These are phyloP conservation scores for Ophiostoma himal-ulmi DNA, from an alignment of 2,329 filamentous ascomycete genomes.

Conservation along the genomic window DNA sequence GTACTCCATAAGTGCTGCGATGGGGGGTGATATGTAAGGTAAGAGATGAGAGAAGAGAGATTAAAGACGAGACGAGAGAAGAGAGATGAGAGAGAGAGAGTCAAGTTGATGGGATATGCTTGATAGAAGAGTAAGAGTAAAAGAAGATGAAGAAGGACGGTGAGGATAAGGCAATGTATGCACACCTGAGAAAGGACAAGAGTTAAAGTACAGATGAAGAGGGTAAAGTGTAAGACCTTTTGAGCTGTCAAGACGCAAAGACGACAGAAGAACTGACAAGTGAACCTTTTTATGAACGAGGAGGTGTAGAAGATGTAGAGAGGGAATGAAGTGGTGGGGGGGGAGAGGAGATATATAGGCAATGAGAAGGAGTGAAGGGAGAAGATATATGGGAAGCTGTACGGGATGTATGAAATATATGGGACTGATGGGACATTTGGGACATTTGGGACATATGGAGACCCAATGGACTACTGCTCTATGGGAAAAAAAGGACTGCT, in stretches of 20 bases:
- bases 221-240: neutral
- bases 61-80: neutral
- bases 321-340: neutral
- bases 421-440: neutral
- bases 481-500: neutral
- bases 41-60: neutral
- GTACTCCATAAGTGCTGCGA: neutral
- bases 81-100: neutral
- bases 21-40: neutral
- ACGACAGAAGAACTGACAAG: slow-evolving; percentile 9
- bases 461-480: neutral
- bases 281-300: neutral
- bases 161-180: neutral
- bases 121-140: neutral
- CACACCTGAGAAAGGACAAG: neutral
- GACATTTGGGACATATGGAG: neutral
- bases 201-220: neutral
- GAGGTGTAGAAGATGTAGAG: neutral
- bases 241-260: slow-evolving; percentile 6
- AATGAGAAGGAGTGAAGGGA: neutral
- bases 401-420: neutral
- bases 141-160: neutral
- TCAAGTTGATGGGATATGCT: neutral
- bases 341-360: slow-evolving; percentile 4
- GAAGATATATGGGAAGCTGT: neutral